A percentile compares a stretch with the other conserved stretches of the same genome.
These are phyloP conservation scores for Acacia crassicarpa DNA, from an alignment of 306 rosid genomes.

Conservation along the genomic window DNA sequence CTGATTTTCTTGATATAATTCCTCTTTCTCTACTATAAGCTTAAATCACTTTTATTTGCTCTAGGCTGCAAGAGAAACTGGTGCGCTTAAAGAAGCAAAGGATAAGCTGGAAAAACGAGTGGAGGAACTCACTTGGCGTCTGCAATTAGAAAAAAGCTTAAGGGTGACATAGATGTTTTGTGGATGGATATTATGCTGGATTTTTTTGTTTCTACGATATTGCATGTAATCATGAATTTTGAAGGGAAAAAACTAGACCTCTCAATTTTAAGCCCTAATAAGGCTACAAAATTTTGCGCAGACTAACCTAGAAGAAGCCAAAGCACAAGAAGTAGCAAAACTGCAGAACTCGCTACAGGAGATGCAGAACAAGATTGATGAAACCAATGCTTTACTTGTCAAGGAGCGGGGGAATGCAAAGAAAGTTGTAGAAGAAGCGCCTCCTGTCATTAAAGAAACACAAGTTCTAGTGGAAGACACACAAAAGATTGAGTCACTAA, in stretches of 20 bases:
- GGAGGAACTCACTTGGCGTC: conserved; percentile 88
- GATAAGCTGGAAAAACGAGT: conserved; percentile 79
- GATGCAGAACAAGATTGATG: conserved; percentile 68
- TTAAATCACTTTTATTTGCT: conserved; percentile 33
- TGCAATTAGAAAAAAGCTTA: conserved; percentile 78
- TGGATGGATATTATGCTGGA: neutral
- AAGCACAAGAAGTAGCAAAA: conserved; percentile 73
- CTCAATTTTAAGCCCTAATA: conserved; percentile 19
- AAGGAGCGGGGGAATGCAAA: conserved; percentile 67
- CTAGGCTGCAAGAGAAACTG: conserved; percentile 89
- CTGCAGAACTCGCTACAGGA: conserved; percentile 71
- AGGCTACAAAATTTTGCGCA: conserved; percentile 45
- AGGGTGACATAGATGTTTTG: conserved; percentile 55
- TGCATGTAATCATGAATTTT: conserved; percentile 24
- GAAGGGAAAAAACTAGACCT: neutral
- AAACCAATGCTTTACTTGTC: conserved; percentile 58
- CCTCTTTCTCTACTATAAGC: conserved; percentile 18
- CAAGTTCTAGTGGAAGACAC: conserved; percentile 79
- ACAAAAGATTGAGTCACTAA: conserved; percentile 56
- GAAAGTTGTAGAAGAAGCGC: conserved; percentile 65
- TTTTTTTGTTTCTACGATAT: conserved; percentile 14
- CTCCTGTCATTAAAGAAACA: conserved; percentile 74
- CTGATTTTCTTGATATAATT: conserved; percentile 10
- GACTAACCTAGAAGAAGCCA: conserved; percentile 84
- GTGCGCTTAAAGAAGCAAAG: conserved; percentile 87